Base-by-base conservation (phyloP, 2,329 filamentous ascomycete species). In the Fusarium austroafricanum region DNA sequence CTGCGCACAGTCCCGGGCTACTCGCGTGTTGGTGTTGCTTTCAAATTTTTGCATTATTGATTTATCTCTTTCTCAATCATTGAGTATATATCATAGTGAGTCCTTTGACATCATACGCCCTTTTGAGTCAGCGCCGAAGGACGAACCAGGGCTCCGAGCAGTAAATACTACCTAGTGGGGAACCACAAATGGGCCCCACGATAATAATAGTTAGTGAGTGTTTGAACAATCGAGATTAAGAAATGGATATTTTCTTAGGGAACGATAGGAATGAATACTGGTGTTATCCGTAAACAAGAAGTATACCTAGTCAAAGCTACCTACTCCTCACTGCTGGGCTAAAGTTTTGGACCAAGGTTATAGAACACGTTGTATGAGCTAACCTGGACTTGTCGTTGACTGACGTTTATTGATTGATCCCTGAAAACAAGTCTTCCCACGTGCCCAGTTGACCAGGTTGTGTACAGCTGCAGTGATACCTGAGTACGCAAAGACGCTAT, bases 361-460 rank as follows among this genome's bases (percentile, higher is more conserved):
- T 10, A 18, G 15, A 47, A 26, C 42, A 37, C 8, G 17, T 28
- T 37, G 40, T 8, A n/a, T 28, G 42, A 21, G 26, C 35, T 52
- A 64, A 64, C 59, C 60, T 64, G 35, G 60, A 59, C 40, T 49
- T 26, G 21, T 37, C 29, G 37, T 49, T 33, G 33, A 39, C 53
- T 66, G 43, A 44, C 46, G 46, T 56, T 57, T 43, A 40, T 61
- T 50, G 45, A 49, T 28, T 52, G 43, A 55, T 55, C 55, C 65
- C 60, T 59, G 61, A 47, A 68, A 65, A 56, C n/a, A 50, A 58
- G 51, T 23, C 40, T 31, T 10, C 55, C 66, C 66, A 70, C 67
- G 61, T 70, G 66, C 56, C 51, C 62, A 49, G 37, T 49, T 53
- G 45, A 33, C 62, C 53, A 12, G 57, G 67, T 55, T 59, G 20